These are phyloP conservation scores for Tylopilus cervinicoccineus DNA, from an alignment of 768 basidiomycete genomes.

Conservation along the genomic window DNA sequence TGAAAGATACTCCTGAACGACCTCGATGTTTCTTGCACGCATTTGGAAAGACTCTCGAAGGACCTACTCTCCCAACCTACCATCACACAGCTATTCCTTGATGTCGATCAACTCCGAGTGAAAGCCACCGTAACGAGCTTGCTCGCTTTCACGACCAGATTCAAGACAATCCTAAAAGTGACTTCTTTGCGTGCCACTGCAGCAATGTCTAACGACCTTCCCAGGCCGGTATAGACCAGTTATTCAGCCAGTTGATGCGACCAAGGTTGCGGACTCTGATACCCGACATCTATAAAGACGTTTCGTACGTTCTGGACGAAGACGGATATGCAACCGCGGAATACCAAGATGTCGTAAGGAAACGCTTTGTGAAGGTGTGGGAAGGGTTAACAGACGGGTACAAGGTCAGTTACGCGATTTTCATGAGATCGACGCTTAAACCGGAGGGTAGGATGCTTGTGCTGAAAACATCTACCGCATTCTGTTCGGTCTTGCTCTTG, in stretches of 20 bases:
- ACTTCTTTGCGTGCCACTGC: conserved; percentile 13
- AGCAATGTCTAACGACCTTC: conserved; percentile 3
- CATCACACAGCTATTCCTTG: conserved; percentile 66
- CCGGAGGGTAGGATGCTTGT: conserved; percentile 61
- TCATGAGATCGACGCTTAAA: conserved; percentile 1
- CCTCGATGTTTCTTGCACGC: conserved; percentile 86
- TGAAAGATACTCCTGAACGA: conserved; percentile 85
- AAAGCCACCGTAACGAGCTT: conserved; percentile 48
- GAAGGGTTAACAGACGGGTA: conserved; percentile 83
- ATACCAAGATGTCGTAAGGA: conserved; percentile 80
- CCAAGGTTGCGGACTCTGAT: conserved; percentile 83
- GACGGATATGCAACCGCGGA: conserved; percentile 81
- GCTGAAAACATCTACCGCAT: conserved; percentile 85
- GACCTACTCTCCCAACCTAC: conserved; percentile 54
- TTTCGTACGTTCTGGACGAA: conserved; percentile 86
- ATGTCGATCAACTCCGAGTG: conserved; percentile 49
- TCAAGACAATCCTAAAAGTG: conserved; percentile 74
- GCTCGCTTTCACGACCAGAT: conserved; percentile 52
- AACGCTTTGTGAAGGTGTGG: conserved; percentile 89
- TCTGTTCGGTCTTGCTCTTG: conserved; percentile 82
- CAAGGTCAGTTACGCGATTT: conserved; percentile 48
- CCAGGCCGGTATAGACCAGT: conserved; percentile 83
- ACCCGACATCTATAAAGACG: conserved; percentile 85
- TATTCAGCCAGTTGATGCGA: conserved; percentile 92
- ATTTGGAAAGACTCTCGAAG: conserved; percentile 77